Evolutionary conservation across 805 yeast genomes (phyloP), one percentile per base, ranked within the genome.

Genomic region (Candida bentonensis): DNA sequence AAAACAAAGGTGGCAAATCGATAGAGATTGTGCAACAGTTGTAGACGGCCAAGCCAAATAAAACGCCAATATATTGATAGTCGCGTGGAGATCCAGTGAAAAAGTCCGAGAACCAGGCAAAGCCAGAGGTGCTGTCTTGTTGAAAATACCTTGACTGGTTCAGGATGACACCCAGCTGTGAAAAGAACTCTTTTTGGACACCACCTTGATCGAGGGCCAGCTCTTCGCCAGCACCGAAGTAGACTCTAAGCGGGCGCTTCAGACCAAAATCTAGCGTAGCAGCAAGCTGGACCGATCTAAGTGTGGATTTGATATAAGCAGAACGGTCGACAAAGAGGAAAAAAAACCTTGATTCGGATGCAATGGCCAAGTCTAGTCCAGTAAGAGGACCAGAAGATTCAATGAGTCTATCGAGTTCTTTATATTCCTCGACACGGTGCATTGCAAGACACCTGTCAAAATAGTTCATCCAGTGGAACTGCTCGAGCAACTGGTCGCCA

Each of bases 111-210:
- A 30, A 30, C 36, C 36, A 30, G 7, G 36, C 13, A 30, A 9
- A 30, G 36, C 17, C 17, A 11, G 36, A 30, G 36, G 17, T 13
- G 17, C 20, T 15, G 20, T 30, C 36, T 15, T 13, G 5, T 9
- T 9, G 7, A 30, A 30, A 30, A 17, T 30, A 30, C 20, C 20
- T 9, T 15, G 36, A 30, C 5, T 30, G 7, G 36, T 30, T 30
- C 17, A 30, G 20, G 7, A 30, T 9, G 20, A 30, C 17, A 15
- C 36, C 36, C 13, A 30, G 17, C 20, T 30, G 36, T 11, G 36
- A 30, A 30, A 30, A 30, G 36, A 30, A 30, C n/a, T 30, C 36
- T 30, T 30, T 30, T 15, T 30, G 36, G n/a, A 30, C 36, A 9
- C 36, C 36, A 5, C 36, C 36, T 17, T 30, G 36, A n/a, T 30